Evolutionary conservation across 805 yeast genomes (phyloP).

Genomic region (Isabelozyma gotoi): DNA sequence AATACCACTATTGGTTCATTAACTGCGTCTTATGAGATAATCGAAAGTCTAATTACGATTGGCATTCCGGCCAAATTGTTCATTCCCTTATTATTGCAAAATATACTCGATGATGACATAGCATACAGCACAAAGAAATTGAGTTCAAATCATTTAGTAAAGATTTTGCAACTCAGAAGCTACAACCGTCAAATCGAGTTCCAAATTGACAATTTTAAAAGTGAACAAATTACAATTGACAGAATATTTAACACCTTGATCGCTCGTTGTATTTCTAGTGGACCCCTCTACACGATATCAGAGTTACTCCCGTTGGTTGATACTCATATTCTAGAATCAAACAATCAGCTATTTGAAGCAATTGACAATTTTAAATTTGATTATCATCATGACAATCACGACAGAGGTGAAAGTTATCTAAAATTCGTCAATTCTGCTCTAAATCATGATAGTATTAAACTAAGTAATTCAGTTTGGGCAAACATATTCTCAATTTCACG

Average conservation of each 20-base stretch:
- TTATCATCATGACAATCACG: conserved; percentile 28
- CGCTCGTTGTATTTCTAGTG: neutral
- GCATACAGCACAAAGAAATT: conserved; percentile 38
- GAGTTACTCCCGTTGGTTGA: conserved; percentile 2
- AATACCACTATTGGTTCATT: conserved; percentile 27
- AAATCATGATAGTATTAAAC: neutral
- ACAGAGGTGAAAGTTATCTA: conserved; percentile 37
- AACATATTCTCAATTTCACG: conserved; percentile 15
- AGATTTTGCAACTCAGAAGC: neutral
- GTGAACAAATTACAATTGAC: neutral
- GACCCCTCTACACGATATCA: conserved; percentile 6
- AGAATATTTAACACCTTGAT: neutral
- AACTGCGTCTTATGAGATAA: conserved; percentile 13
- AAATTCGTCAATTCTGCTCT: conserved; percentile 13
- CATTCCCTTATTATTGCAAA: conserved; percentile 25
- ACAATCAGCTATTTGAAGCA: neutral
- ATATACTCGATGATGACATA: conserved; percentile 33
- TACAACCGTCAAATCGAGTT: neutral
- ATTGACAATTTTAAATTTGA: conserved; percentile 17
- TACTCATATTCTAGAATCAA: neutral
- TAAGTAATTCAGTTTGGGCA: conserved; percentile 11
- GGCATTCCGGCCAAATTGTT: conserved; percentile 28
- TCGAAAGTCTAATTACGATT: conserved; percentile 15
- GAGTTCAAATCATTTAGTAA: conserved; percentile 37
- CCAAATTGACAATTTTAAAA: neutral